Base-by-base conservation (phyloP, 1,284 basidiomycete species). In the Ustilago cynodontis region DNA sequence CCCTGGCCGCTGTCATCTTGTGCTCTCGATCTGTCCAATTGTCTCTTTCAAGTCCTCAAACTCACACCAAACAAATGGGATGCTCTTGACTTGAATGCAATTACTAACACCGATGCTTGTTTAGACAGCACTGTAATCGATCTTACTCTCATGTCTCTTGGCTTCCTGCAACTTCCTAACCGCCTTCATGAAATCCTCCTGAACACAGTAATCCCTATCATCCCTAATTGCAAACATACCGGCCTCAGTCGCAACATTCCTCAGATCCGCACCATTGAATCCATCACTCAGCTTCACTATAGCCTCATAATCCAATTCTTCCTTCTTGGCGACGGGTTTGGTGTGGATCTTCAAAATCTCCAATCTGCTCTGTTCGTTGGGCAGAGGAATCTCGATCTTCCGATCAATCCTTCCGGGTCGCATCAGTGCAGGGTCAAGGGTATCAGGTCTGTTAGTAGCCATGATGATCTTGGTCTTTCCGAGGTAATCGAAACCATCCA, bases 191-290 rank as follows among this genome's bases (percentile, higher is more conserved):
- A 98, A 89, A 87, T 99, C 96, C 82, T 98, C 97, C 87, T 95
- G 65, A 28, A 74, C 59, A 29, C 66, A 93, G 81, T 72, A 80
- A 65, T 84, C 82, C 29, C 93, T 90, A 81, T 98, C 95, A 74
- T 98, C 95, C 57, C 97, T 90, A 82, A 99, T 98, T 14, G 97
- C 97, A 86, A 98, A 98, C 95, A 99, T 98, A 59, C 97, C 96
- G 9, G 96, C 94, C 87, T 99, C 97, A 7, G 97, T 99, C 59
- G 96, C 92, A 14, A 99, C 94, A 86, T 99, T 99, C 60, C 96
- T 90, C 86, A 99, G 86, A 88, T 99, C 97, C 6, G 84, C 84
- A 20, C 83, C 84, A 61, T 86, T 86, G 77, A 83, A 83, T 43
- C 84, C 84, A 49, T 84, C 50, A 76, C 86, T 59, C 61, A 93